Percentiles rank a stretch among this genome's conserved stretches.
Conservation (phyloP, 139 green algal species). For the Monoraphidium neglectum region DNA sequence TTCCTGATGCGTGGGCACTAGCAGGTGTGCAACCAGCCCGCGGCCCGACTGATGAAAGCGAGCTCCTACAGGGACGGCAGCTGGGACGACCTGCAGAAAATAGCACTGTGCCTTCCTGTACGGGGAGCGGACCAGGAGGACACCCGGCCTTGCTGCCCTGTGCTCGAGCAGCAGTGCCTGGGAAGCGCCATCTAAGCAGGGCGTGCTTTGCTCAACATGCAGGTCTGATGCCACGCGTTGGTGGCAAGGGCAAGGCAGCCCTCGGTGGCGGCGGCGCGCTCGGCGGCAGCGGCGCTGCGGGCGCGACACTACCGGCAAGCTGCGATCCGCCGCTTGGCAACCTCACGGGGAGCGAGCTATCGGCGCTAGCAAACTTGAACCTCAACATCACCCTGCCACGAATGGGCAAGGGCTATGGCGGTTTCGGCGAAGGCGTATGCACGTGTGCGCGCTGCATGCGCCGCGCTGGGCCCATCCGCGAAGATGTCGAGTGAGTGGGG, state of each 20-base stretch:
- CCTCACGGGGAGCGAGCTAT: neutral
- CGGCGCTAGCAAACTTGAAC: neutral
- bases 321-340: neutral
- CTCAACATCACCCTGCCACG: conserved; percentile 18
- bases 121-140: too few species aligned
- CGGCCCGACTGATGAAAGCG: too few species aligned
- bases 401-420: conserved; percentile 15
- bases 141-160: too few species aligned
- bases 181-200: too few species aligned
- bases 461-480: conserved; percentile 30
- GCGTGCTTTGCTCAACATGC: too few species aligned
- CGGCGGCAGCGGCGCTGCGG: neutral
- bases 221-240: too few species aligned
- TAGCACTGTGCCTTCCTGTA: too few species aligned
- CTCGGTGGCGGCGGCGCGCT: neutral
- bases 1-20: too few species aligned
- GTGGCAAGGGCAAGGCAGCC: neutral
- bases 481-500: conserved; percentile 39
- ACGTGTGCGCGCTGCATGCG: conserved; percentile 40
- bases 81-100: too few species aligned
- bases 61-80: too few species aligned
- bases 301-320: neutral
- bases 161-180: too few species aligned
- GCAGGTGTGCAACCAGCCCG: too few species aligned
- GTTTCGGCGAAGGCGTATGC: conserved; percentile 37